Evolutionary conservation across 2,329 filamentous ascomycete species (phyloP), one percentile per base, ranked within the genome.

Genomic region (Alternaria rosae): DNA sequence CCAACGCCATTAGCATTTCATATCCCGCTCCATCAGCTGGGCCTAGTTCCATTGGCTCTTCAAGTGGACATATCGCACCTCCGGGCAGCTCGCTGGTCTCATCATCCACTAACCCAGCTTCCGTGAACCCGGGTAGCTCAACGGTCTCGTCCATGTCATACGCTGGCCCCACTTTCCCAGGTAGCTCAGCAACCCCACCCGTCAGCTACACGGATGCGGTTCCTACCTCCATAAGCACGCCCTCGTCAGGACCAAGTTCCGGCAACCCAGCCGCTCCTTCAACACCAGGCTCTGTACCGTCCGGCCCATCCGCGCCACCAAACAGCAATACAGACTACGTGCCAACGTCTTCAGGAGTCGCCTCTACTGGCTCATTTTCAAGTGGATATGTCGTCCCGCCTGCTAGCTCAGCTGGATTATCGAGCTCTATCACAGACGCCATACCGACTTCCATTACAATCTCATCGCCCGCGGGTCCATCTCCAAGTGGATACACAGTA

Each of bases 21-120:
- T 61, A 63, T 21, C 35, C 57, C n/a, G 23, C 47, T 30, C 52
- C 65, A 12, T 61, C 56, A 13, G n/a, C 28, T 20, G 25, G 25
- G 17, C 17, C 54, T 20, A 58, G 28, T 32, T 51, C 48, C 28
- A 17, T 25, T 30, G 35, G 23, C 32, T n/a, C 44, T 17, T 58
- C 62, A 11, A 59, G n/a, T 50, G 57, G 52, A 38, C 51, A 57
- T 30, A 50, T 17, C 10, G 28, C 48, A 17, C 61, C 26, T 50
- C 38, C 57, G 20, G 23, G 35, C 13, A 55, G 59, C 60, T 63
- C 61, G 3, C 17, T 58, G 32, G 15, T 21, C 21, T 13, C 54
- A 26, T 55, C 56, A 13, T 51, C 44, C n/a, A 35, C 42, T 17
- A 42, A 25, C 28, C 38, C 56, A 26, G 42, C 28, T 38, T 58